phyloP scores from a whole-genome alignment of 208 protist species.

The Strigomonas culicis region DNA sequence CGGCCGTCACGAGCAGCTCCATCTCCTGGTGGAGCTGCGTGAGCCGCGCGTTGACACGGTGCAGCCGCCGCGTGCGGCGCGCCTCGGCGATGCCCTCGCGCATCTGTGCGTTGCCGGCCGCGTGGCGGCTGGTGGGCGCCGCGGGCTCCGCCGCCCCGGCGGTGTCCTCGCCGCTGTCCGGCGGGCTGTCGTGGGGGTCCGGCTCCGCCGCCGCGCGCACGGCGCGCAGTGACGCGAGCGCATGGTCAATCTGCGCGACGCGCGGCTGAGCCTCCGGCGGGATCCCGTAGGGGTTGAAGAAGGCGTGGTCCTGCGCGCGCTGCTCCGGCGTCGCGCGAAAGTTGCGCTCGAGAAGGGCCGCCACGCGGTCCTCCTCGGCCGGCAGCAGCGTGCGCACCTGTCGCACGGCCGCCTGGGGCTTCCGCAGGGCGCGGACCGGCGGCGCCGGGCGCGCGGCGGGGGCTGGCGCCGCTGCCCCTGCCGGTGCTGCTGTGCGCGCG shows the following conservation, averaged over 20 bases:
- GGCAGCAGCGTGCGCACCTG: conserved; percentile 18
- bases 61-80: conserved; percentile 15
- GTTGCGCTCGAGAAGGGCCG: conserved; percentile 28
- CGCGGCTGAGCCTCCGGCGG: conserved; percentile 14
- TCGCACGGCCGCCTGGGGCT: conserved; percentile 10
- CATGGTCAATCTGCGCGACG: conserved; percentile 7
- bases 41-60: conserved; percentile 41
- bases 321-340: conserved; percentile 4
- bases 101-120: not conserved
- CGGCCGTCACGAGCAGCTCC: conserved; percentile 19
- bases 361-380: conserved; percentile 41
- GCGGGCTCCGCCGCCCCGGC: conserved; percentile 30
- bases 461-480: not conserved
- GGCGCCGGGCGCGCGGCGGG: conserved; percentile 15
- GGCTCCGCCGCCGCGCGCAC: conserved; percentile 12
- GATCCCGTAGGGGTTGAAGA: conserved; percentile 28
- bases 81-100: not conserved
- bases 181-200: not conserved
- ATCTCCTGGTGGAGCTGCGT: conserved; percentile 19
- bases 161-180: conserved; percentile 12
- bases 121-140: conserved; percentile 32
- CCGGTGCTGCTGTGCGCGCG: not conserved
- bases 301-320: conserved; percentile 6
- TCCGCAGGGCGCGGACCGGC: not conserved
- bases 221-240: not conserved